Percentiles rank a stretch among this genome's conserved stretches.
These are phyloP conservation scores for Microdochium paspali DNA, from an alignment of 2,329 filamentous ascomycete species.

Conservation along the genomic window DNA sequence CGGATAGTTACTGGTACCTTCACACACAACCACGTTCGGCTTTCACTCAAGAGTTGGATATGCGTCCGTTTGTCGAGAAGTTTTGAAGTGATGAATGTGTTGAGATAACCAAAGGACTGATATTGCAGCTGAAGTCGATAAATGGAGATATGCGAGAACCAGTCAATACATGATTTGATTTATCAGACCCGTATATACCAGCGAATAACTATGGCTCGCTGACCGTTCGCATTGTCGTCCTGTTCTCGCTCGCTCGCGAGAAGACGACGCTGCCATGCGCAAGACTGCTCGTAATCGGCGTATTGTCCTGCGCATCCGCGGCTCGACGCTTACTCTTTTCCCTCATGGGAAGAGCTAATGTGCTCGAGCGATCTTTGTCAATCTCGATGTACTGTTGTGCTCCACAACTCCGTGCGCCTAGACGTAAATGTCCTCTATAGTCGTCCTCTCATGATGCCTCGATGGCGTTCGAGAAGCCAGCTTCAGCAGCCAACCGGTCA, in stretches of 20 bases:
- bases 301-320: conserved; percentile 1
- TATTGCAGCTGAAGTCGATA: no score
- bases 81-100: conserved; percentile 22
- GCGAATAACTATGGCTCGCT: background rate
- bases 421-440: conserved; percentile 1
- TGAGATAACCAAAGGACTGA: background rate
- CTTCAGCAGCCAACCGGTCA: conserved; percentile 40
- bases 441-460: background rate
- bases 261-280: background rate
- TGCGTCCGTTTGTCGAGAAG: conserved; percentile 64
- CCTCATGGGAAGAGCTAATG: background rate
- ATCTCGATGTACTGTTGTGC: background rate
- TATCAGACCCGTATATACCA: background rate
- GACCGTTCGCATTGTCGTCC: background rate
- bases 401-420: conserved; percentile 8
- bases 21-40: conserved; percentile 62
- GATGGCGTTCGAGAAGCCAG: background rate
- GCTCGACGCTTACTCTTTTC: conserved; percentile 1
- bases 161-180: background rate
- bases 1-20: conserved; percentile 65
- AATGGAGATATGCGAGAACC: background rate
- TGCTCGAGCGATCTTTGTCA: background rate
- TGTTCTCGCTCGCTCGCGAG: background rate
- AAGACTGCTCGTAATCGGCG: background rate
- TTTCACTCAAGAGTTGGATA: conserved; percentile 65